Evolutionary conservation across 768 basidiomycete genomes (phyloP).

Genomic region (Mrakia blollopis): DNA sequence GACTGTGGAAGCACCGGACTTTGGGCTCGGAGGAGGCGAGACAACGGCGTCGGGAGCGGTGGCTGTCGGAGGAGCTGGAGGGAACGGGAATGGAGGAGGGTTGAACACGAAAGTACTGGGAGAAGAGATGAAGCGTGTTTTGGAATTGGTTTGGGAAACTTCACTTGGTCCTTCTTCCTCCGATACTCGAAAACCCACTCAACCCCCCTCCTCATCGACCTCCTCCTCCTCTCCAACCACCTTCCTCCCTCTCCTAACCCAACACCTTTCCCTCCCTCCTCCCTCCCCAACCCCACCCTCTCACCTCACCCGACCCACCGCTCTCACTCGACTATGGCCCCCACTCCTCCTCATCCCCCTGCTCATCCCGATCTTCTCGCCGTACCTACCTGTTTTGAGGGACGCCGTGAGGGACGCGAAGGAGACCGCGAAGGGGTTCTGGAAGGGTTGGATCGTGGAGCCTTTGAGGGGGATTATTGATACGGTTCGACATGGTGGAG

Average conservation of each 20-base stretch:
- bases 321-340: conserved; percentile 72
- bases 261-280: conserved; percentile 32
- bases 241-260: conserved; percentile 29
- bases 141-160: conserved; percentile 41
- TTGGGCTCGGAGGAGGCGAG: not conserved
- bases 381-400: conserved; percentile 59
- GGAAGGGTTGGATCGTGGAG: conserved; percentile 77
- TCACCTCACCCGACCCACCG: conserved; percentile 62
- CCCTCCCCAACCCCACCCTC: conserved; percentile 36
- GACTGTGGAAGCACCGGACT: conserved; percentile 29
- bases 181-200: conserved; percentile 10
- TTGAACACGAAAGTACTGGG: conserved; percentile 9
- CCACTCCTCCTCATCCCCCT: conserved; percentile 72
- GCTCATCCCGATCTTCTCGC: conserved; percentile 50
- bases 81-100: not conserved
- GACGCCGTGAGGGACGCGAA: conserved; percentile 57
- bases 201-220: conserved; percentile 28
- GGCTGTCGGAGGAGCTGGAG: not conserved
- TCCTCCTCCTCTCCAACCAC: conserved; percentile 32
- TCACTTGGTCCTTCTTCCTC: not conserved
- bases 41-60: not conserved
- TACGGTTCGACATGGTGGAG: conserved; percentile 67
- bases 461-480: conserved; percentile 74
- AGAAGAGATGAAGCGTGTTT: conserved; percentile 19
- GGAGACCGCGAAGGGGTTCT: conserved; percentile 66